A percentile compares a stretch with the other conserved stretches of the same genome.
Conservation (phyloP, 257 asterid genomes). For the Leptodermis oblonga region DNA sequence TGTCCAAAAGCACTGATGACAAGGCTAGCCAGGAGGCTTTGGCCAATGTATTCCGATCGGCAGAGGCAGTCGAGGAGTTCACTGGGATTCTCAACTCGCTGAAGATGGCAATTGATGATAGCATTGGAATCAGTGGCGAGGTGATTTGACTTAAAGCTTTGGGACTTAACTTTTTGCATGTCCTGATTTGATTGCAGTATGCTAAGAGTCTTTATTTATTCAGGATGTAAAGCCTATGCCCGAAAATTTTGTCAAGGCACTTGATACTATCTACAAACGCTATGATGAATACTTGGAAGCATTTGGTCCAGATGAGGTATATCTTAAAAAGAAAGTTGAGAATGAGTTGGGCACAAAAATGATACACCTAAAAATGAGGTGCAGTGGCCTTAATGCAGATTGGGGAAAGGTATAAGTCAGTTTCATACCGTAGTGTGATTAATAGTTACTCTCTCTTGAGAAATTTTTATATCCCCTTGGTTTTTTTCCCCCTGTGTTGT, state of each 20-base stretch:
- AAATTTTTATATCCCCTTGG: background rate
- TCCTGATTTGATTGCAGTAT: slow-evolving; percentile 18
- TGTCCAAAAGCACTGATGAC: slow-evolving; percentile 75
- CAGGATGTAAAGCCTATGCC: slow-evolving; percentile 90
- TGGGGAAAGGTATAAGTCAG: slow-evolving; percentile 90
- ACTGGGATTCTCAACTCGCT: slow-evolving; percentile 59
- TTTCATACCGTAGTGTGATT: slow-evolving; percentile 19
- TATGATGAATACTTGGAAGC: slow-evolving; percentile 69
- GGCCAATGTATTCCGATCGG: slow-evolving; percentile 72
- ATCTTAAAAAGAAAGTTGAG: slow-evolving; percentile 94
- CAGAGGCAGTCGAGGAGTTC: slow-evolving; percentile 95
- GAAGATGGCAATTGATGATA: slow-evolving; percentile 88
- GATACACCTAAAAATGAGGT: slow-evolving; percentile 98
- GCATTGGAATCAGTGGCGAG: slow-evolving; percentile 89
- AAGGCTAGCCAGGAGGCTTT: slow-evolving; percentile 68
- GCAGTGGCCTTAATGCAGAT: slow-evolving; percentile 78
- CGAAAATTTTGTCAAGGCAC: slow-evolving; percentile 59
- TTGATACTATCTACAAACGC: slow-evolving; percentile 56
- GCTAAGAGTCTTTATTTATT: slow-evolving; percentile 23
- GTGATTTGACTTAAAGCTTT: slow-evolving; percentile 31
- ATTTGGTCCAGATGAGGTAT: slow-evolving; percentile 81
- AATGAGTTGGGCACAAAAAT: slow-evolving; percentile 75
- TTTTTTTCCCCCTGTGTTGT: no score
- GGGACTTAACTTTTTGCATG: slow-evolving; percentile 6
- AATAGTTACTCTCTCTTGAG: background rate